A percentile compares a stretch with the other conserved stretches of the same genome.
Conservation (phyloP, 2,329 filamentous ascomycete genomes). For the Venturia nashicola region DNA sequence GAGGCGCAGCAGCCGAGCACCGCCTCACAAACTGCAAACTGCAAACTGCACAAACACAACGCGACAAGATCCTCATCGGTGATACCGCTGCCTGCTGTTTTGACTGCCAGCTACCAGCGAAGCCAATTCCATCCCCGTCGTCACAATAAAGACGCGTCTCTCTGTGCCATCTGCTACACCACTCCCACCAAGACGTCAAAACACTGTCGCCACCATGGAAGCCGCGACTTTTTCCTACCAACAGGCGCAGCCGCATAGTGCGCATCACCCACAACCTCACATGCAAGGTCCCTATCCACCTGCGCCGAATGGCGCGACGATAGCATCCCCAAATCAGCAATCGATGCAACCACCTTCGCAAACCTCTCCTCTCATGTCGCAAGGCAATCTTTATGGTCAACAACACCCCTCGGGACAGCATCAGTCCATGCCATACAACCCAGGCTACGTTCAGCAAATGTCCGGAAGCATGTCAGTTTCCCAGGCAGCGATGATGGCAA, state of each 20-base stretch:
- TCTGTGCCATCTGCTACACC: not conserved
- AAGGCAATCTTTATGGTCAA: slow-evolving; percentile 49
- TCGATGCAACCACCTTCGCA: slow-evolving; percentile 52
- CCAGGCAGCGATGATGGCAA: slow-evolving; percentile 87
- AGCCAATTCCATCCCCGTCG: not conserved
- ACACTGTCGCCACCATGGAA: slow-evolving; percentile 27
- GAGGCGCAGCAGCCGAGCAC: slow-evolving; percentile 8
- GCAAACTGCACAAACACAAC: not conserved
- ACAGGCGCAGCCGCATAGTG: slow-evolving; percentile 27
- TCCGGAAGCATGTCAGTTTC: slow-evolving; percentile 70
- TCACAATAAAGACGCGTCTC: slow-evolving; percentile 6
- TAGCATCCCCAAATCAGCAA: slow-evolving; percentile 60
- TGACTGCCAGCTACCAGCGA: slow-evolving; percentile 1
- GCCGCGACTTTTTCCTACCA: slow-evolving; percentile 33
- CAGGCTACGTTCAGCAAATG: slow-evolving; percentile 64
- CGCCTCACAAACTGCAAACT: slow-evolving; percentile 6
- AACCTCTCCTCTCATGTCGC: slow-evolving; percentile 69
- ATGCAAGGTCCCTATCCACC: slow-evolving; percentile 24
- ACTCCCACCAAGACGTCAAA: not conserved
- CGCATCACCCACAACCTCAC: slow-evolving; percentile 30
- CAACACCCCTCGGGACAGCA: slow-evolving; percentile 48
- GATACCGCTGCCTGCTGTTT: not conserved
- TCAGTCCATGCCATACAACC: slow-evolving; percentile 69
- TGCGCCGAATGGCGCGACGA: slow-evolving; percentile 31
- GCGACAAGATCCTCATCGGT: not conserved